phyloP scores from a whole-genome alignment of 2,329 filamentous ascomycete genomes.

The Fusarium metavorans region DNA sequence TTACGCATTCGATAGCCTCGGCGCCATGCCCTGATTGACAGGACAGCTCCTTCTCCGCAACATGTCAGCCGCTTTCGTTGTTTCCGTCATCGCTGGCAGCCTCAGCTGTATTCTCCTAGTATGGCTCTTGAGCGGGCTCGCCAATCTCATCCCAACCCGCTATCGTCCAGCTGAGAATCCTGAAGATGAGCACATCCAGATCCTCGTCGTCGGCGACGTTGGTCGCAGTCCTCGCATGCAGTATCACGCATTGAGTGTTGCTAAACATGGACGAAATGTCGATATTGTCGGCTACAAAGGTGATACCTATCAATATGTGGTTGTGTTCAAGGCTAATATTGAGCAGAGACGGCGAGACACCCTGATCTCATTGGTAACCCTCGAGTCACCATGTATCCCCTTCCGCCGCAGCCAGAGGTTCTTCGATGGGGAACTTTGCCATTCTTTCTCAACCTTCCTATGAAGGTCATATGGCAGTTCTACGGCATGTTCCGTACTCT shows the following conservation, averaged over 20 bases:
- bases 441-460: conserved; percentile 81
- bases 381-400: conserved; percentile 76
- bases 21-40: conserved; percentile 22
- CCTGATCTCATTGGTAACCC: conserved; percentile 79
- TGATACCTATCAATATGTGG: conserved; percentile 48
- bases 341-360: conserved; percentile 81
- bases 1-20: conserved; percentile 17
- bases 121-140: conserved; percentile 41
- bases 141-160: conserved; percentile 48
- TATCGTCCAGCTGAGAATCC: conserved; percentile 51
- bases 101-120: conserved; percentile 48
- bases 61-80: conserved; percentile 47
- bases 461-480: conserved; percentile 89
- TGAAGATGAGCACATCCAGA: conserved; percentile 69
- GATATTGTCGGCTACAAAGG: conserved; percentile 90
- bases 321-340: conserved; percentile 11
- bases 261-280: conserved; percentile 82
- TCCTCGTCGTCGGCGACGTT: conserved; percentile 94
- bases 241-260: conserved; percentile 94
- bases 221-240: conserved; percentile 98
- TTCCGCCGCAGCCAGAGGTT: conserved; percentile 74
- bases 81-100: conserved; percentile 51
- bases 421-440: conserved; percentile 78
- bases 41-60: conserved; percentile 14
- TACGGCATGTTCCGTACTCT: conserved; percentile 78